Percentiles rank a stretch among this genome's conserved stretches.
Conservation (phyloP, 139 green algal genomes). For the Mesotaenium endlicherianum region DNA sequence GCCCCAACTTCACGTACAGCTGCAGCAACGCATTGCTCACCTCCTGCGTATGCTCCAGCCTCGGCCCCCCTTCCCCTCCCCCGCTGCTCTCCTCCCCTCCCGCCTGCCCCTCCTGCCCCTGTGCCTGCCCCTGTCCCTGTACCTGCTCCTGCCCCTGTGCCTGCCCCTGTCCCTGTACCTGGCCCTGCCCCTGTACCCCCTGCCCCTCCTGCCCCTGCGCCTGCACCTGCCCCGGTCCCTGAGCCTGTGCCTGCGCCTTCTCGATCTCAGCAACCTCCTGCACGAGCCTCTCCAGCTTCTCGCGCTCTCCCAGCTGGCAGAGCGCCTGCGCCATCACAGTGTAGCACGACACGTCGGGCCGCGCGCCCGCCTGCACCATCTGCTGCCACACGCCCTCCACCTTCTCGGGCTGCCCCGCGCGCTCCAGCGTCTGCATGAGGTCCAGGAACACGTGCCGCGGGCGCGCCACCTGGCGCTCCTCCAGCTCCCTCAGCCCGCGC, state of each 20-base stretch:
- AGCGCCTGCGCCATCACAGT: background rate
- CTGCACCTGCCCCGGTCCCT: background rate
- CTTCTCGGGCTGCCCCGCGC: conserved; percentile 1
- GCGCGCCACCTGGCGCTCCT: background rate
- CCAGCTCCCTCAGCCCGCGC: background rate
- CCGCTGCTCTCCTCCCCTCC: background rate
- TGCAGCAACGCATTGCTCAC: conserved; percentile 10
- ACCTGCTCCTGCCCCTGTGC: background rate
- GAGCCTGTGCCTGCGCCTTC: background rate
- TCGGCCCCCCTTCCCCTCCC: background rate
- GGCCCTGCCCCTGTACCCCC: background rate
- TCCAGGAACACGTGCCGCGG: background rate
- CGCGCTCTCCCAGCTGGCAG: background rate
- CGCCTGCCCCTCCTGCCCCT: background rate
- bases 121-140: too few species aligned
- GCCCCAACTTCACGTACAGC: conserved; percentile 14
- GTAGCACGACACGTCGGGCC: background rate
- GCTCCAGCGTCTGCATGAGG: conserved; percentile 1
- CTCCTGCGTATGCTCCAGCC: background rate
- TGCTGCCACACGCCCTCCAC: background rate
- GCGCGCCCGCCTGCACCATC: background rate
- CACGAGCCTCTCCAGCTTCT: conserved; percentile 6
- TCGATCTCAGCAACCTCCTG: background rate
- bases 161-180: background rate
- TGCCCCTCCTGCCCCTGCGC: background rate